phyloP scores from a whole-genome alignment of 2,329 filamentous ascomycete species.

The Stagonosporopsis rhizophila region DNA sequence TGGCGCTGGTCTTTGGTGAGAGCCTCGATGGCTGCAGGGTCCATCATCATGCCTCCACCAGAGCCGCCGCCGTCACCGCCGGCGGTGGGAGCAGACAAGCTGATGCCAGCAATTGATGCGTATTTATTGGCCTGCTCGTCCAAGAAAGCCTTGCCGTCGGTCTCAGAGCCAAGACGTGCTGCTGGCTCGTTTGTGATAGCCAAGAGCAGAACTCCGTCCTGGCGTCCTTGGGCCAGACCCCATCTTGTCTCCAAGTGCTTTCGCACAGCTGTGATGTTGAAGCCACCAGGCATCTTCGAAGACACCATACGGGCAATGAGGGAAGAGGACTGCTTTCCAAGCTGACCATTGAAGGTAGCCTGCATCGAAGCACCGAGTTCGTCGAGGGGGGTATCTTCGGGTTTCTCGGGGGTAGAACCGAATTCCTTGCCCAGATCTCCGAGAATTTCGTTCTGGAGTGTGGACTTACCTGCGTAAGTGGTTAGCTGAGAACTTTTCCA shows the following conservation, averaged over 20 bases:
- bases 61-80: conserved; percentile 75
- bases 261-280: conserved; percentile 95
- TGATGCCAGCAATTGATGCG: conserved; percentile 82
- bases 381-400: conserved; percentile 95
- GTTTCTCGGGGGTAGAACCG: conserved; percentile 96
- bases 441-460: conserved; percentile 97
- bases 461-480: conserved; percentile 80
- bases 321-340: conserved; percentile 94
- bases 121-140: conserved; percentile 92
- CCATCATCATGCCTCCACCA: conserved; percentile 97
- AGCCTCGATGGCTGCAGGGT: conserved; percentile 94
- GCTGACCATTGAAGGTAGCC: conserved; percentile 96
- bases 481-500: conserved; percentile 13
- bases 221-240: conserved; percentile 84
- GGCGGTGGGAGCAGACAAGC: conserved; percentile 73
- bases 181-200: conserved; percentile 93
- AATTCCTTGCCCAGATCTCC: conserved; percentile 98
- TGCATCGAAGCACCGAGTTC: conserved; percentile 96
- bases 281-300: conserved; percentile 99
- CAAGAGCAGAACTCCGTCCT: conserved; percentile 87
- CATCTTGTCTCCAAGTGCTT: conserved; percentile 96
- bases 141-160: conserved; percentile 89
- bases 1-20: conserved; percentile 95
- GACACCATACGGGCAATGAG: conserved; percentile 94
- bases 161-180: conserved; percentile 85